phyloP scores from a whole-genome alignment of 2,329 filamentous ascomycete genomes.

The Aspergillus caelatus region DNA sequence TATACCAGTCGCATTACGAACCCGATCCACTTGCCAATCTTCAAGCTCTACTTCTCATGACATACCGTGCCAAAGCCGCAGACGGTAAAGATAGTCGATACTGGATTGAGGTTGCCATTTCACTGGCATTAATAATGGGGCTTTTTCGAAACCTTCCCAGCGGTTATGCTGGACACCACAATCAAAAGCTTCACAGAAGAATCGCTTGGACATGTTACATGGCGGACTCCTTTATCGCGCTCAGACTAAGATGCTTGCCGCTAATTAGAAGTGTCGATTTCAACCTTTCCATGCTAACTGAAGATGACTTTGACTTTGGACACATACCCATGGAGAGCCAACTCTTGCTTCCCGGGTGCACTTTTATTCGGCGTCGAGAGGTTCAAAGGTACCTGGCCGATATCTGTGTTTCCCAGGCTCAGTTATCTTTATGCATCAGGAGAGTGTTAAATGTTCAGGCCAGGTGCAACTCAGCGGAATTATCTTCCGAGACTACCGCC shows the following conservation, averaged over 20 bases:
- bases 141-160: background rate
- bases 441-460: background rate
- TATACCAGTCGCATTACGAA: slow-evolving; percentile 2
- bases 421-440: background rate
- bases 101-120: background rate
- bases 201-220: background rate
- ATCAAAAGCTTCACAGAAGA: slow-evolving; percentile 1
- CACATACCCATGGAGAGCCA: background rate
- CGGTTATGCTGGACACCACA: background rate
- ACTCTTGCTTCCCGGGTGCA: background rate
- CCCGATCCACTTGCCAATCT: background rate
- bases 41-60: background rate
- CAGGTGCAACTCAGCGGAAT: background rate
- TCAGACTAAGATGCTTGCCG: background rate
- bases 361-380: background rate
- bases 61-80: background rate
- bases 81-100: background rate
- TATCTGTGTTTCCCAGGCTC: background rate
- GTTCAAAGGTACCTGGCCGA: background rate
- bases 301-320: background rate
- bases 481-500: background rate
- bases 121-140: background rate
- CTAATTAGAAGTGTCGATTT: background rate
- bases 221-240: background rate
- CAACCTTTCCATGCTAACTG: background rate